Base-by-base conservation (phyloP, 441 rosid species). In the Populus hybrid region DNA sequence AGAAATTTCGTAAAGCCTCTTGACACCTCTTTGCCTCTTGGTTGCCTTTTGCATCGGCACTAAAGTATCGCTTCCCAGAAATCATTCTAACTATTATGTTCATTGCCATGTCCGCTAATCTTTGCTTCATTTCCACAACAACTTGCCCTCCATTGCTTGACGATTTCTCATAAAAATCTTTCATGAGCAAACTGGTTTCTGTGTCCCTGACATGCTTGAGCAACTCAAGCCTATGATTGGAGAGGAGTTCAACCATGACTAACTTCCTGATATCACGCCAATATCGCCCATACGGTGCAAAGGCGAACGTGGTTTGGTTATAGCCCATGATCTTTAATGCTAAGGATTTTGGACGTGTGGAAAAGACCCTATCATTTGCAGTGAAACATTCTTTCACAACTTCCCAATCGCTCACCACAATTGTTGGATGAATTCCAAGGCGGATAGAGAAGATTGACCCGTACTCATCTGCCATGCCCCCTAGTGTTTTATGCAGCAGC, bases 231-330 rank as follows among this genome's bases (percentile, higher is more conserved):
- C 81, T 79, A 42, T 71, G 81, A 65, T 28, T 77, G 2, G 90
- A 89, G 50, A 88, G 86, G 66, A 89, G 86, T 78, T 87, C 82
- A 40, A 75, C 46, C 0, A 28, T 23, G 6, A 75, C 84, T 1
- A 86, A 75, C 82, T 86, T 89, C 81, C 92, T 81, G 20, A 84
- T 30, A 3, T 82, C 72, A 1, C 84, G 88, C 89, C 90, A 88
- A 75, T 86, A 85, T 0, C 78, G 32, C 9, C 87, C 88, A 1
- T 84, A 84, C 7, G 89, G 90, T 20, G 84, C 83, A 3, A 88
- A 81, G 8, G 90, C 90, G 0, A 87, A 5, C 81, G 84, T 53
- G 14, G 71, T 53, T 34, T 79, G 75, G 57, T 83, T 69, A 67
- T 89, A 89, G 0, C 82, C 88, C 82, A 87, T 76, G 69, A 83